Conservation (phyloP, 495 filamentous ascomycete species). For the Platismatia glauca region DNA sequence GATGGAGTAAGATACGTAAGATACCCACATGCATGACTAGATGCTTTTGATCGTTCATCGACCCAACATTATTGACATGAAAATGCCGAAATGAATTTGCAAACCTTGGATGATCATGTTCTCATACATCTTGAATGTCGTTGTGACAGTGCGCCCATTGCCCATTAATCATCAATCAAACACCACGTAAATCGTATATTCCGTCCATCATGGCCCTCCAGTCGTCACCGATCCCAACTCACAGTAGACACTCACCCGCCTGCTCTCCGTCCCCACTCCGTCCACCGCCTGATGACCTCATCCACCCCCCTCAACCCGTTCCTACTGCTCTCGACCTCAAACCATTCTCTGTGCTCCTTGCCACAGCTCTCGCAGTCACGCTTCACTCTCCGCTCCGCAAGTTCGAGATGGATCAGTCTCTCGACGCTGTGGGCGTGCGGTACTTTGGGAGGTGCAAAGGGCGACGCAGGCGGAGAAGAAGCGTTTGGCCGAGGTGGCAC, state of each 20-base stretch:
- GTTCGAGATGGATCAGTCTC: conserved; percentile 81
- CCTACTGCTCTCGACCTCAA: conserved; percentile 72
- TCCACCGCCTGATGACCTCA: conserved; percentile 78
- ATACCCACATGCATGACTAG: conserved; percentile 2
- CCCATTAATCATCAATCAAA: not conserved
- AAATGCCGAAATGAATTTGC: not conserved
- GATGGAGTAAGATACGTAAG: conserved; percentile 13
- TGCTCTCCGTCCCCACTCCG: conserved; percentile 60
- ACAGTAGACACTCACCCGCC: not conserved
- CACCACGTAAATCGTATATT: not conserved
- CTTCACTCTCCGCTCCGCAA: conserved; percentile 57
- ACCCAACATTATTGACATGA: not conserved
- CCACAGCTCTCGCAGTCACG: conserved; percentile 71
- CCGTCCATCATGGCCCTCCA: not conserved
- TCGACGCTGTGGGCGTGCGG: conserved; percentile 86
- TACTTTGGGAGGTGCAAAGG: conserved; percentile 46
- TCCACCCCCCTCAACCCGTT: conserved; percentile 67
- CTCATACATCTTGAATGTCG: not conserved
- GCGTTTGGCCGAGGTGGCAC: conserved; percentile 20
- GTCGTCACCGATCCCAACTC: not conserved
- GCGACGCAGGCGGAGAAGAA: conserved; percentile 28
- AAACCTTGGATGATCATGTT: not conserved
- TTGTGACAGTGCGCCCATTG: not conserved
- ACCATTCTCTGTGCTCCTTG: conserved; percentile 90
- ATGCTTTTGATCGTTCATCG: not conserved